These are phyloP conservation scores for Mucor irregularis DNA, from an alignment of 371 early-diverging fungal species.

Conservation along the genomic window DNA sequence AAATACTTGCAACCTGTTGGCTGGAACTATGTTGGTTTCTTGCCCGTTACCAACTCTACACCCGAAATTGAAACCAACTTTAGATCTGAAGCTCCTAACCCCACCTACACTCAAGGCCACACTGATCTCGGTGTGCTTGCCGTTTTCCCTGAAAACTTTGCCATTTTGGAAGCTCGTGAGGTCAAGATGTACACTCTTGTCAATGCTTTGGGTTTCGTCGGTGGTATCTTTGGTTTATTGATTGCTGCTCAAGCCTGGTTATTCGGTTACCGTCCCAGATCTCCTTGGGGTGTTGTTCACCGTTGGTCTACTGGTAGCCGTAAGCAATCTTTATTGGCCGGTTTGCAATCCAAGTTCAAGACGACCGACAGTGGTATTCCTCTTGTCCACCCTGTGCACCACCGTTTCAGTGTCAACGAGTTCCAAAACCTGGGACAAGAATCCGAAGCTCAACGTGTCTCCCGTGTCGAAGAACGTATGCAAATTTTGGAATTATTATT, in stretches of 20 bases:
- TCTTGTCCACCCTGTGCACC: conserved; percentile 47
- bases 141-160: conserved; percentile 30
- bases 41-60: conserved; percentile 42
- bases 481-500: conserved; percentile 34
- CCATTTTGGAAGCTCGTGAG: conserved; percentile 31
- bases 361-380: conserved; percentile 46
- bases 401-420: conserved; percentile 41
- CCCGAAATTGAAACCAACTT: conserved; percentile 42
- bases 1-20: conserved; percentile 41
- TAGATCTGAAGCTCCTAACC: conserved; percentile 45
- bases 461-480: conserved; percentile 39
- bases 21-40: conserved; percentile 55
- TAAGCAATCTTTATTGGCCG: conserved; percentile 42
- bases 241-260: conserved; percentile 48
- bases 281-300: conserved; percentile 54
- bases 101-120: conserved; percentile 33
- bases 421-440: conserved; percentile 25
- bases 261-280: conserved; percentile 51
- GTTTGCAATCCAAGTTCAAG: conserved; percentile 41
- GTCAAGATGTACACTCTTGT: conserved; percentile 50
- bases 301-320: conserved; percentile 52
- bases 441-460: conserved; percentile 31
- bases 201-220: conserved; percentile 51
- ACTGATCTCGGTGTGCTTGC: conserved; percentile 34
- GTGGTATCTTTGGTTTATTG: conserved; percentile 52